Evolutionary conservation across 331 rosid genomes (phyloP), one percentile per base, ranked within the genome.

Genomic region (Pyrus hybrid): DNA sequence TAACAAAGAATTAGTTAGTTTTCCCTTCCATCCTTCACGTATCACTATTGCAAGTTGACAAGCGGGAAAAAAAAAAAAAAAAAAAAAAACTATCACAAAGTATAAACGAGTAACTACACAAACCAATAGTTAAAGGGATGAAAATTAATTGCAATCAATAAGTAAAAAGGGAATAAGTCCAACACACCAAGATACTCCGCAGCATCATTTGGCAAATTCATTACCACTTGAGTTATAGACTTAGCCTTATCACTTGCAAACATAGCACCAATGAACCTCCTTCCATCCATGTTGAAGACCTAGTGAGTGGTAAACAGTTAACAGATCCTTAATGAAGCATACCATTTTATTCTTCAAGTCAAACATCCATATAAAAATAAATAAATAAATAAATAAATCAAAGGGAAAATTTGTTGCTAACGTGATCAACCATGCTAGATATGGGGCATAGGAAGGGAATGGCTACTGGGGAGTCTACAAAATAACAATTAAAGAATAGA

Each of bases 171-270:
- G 64, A 57, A 57, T 54, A 68, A 81, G 77, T 61, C 21, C 71
- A 75, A 58, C 80, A 58, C 58, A 92, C 99, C 99, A 85, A 94
- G 90, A 89, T 81, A 92, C 67, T 90, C 96, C 30, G 89, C 86
- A 77, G 93, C 99, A 54, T 92, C 96, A 69, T 88, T 90, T 11
- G 99, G 99, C 87, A 94, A 89, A 84, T 94, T 94, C 99, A 94
- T 92, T 56, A 94, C 93, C 74, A 94, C 93, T 79, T 94, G 96
- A 30, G 99, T 90, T 63, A 94, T 86, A 68, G 91, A 83, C 54
- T 73, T 80, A 67, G 97, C 95, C 84, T 89, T 84, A 72, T 90
- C 92, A 83, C 96, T 89, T 76, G 86, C 72, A 88, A 73, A 92
- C 86, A 92, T 81, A 58, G 99, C 88, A 63, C 67, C 71, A 66